Percentiles rank a stretch among this genome's conserved stretches.
phyloP scores from a whole-genome alignment of 257 asterid species.

The Coffea eugenioides region DNA sequence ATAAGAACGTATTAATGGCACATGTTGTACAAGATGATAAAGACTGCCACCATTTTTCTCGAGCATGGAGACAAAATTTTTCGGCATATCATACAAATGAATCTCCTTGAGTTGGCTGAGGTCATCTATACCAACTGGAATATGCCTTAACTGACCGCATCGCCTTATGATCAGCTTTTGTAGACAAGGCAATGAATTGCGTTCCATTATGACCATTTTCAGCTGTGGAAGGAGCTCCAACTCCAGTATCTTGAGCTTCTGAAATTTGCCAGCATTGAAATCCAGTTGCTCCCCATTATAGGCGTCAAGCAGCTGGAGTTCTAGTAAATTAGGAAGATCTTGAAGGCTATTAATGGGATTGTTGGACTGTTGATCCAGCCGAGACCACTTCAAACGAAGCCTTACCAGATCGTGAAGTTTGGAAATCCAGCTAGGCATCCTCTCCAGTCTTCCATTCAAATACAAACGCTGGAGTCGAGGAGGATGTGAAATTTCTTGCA shows the following conservation, averaged over 20 bases:
- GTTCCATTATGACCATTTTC: not conserved
- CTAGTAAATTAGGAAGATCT: conserved; percentile 24
- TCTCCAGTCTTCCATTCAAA: no score
- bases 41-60: not conserved
- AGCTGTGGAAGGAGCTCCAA: not conserved
- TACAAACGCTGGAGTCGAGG: no score
- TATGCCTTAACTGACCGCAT: conserved; percentile 9
- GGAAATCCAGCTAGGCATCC: no score
- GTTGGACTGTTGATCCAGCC: not conserved
- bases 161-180: conserved; percentile 10
- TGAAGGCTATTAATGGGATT: conserved; percentile 21
- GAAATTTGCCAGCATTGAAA: not conserved
- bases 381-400: not conserved
- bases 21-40: conserved; percentile 13
- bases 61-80: no score
- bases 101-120: conserved; percentile 19
- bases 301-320: conserved; percentile 28
- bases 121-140: conserved; percentile 18
- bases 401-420: no score
- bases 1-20: not conserved
- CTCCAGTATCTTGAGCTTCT: no score
- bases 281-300: conserved; percentile 12
- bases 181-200: conserved; percentile 21
- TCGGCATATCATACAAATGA: not conserved
- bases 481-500: no score